A percentile compares a stretch with the other conserved stretches of the same genome.
Evolutionary conservation across 1,284 basidiomycete genomes (phyloP).

Genomic region (Pyrrhoderma noxium): DNA sequence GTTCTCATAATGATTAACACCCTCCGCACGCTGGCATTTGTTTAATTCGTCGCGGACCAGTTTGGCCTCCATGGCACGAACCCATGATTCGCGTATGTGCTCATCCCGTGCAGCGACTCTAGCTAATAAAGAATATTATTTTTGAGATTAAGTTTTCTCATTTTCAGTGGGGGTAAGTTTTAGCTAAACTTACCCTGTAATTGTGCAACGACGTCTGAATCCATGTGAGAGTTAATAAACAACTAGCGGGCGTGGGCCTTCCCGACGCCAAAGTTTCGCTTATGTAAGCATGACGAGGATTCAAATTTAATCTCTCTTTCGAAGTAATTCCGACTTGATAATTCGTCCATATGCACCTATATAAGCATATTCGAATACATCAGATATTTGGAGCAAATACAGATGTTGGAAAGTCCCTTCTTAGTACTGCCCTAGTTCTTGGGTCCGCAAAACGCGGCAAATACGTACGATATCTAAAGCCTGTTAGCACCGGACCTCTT

Average conservation of each 20-base stretch:
- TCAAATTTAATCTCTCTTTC: neutral
- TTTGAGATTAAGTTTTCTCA: neutral
- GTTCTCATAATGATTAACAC: slow-evolving; percentile 85
- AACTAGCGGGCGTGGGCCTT: too few relatives aligned
- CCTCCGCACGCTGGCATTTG: slow-evolving; percentile 89
- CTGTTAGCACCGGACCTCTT: slow-evolving; percentile 81
- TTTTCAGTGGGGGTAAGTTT: too few relatives aligned
- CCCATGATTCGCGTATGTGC: slow-evolving; percentile 87
- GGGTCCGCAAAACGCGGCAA: slow-evolving; percentile 53
- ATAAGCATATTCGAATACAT: slow-evolving; percentile 76
- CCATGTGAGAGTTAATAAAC: slow-evolving; percentile 2
- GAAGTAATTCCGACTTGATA: too few relatives aligned
- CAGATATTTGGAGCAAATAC: slow-evolving; percentile 91
- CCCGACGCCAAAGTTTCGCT: neutral
- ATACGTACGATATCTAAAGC: slow-evolving; percentile 79
- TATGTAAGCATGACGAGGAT: neutral
- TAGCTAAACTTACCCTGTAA: slow-evolving; percentile 5
- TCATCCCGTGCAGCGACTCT: slow-evolving; percentile 55
- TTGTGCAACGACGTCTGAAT: slow-evolving; percentile 8
- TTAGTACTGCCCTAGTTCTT: slow-evolving; percentile 76
- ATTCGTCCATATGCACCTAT: slow-evolving; percentile 48
- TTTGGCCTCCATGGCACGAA: slow-evolving; percentile 89
- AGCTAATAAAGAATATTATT: neutral
- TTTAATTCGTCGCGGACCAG: slow-evolving; percentile 86
- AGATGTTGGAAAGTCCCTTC: slow-evolving; percentile 87